phyloP scores from a whole-genome alignment of 345 rosid genomes.

The Eucalyptus caleyi region DNA sequence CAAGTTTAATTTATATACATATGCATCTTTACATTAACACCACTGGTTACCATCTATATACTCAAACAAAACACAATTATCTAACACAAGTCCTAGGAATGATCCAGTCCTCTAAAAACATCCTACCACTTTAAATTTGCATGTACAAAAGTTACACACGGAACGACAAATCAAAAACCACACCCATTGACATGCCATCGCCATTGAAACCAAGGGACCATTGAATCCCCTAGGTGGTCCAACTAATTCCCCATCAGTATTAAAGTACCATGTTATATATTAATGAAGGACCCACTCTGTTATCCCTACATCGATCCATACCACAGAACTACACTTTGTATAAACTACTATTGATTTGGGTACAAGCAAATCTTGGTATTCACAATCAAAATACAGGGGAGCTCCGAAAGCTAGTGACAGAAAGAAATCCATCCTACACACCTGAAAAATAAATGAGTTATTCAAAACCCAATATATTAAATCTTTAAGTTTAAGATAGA shows the following conservation, averaged over 20 bases:
- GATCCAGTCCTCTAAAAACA: fast-evolving
- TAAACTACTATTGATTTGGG: not conserved
- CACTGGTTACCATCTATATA: too few relatives aligned
- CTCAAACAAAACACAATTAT: too few relatives aligned
- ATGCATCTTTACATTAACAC: too few relatives aligned
- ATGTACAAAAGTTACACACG: not conserved
- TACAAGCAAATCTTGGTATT: not conserved
- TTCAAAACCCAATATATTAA: too few relatives aligned
- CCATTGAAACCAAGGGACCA: too few relatives aligned
- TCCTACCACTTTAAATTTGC: not conserved
- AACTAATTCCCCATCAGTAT: fast-evolving
- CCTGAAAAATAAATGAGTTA: too few relatives aligned
- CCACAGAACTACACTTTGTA: not conserved
- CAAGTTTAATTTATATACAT: too few relatives aligned
- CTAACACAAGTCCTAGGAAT: too few relatives aligned
- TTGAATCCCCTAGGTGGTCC: not conserved
- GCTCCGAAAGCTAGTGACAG: fast-evolving
- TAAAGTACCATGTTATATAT: not conserved
- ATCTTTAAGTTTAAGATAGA: too few relatives aligned
- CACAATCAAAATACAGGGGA: not conserved
- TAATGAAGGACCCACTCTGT: not conserved
- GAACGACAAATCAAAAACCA: not conserved
- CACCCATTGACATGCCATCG: not conserved
- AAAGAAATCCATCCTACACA: too few relatives aligned
- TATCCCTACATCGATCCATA: not conserved